These are phyloP conservation scores for Lineolata rhizophorae DNA, from an alignment of 495 filamentous ascomycete species.

Conservation along the genomic window DNA sequence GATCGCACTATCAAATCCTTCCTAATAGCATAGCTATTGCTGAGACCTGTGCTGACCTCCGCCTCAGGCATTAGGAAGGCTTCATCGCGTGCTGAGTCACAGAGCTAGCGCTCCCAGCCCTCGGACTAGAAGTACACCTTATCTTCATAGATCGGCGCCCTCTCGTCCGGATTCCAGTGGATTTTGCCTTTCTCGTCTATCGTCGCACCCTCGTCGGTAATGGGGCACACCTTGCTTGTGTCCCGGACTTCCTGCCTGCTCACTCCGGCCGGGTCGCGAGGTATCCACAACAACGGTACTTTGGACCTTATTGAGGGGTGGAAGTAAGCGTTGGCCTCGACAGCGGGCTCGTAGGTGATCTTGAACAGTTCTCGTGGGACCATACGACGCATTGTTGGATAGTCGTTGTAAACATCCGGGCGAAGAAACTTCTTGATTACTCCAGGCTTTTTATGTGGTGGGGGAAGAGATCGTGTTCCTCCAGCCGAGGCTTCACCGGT, in stretches of 20 bases:
- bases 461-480: background rate
- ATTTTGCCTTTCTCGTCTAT: conserved; percentile 37
- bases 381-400: conserved; percentile 44
- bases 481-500: conserved; percentile 19
- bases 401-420: conserved; percentile 57
- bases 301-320: conserved; percentile 38
- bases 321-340: conserved; percentile 33
- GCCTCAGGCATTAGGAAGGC: no score
- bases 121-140: no score
- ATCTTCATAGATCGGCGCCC: no score
- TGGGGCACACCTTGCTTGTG: conserved; percentile 25
- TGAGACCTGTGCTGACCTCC: no score
- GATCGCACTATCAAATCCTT: no score
- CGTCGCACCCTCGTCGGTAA: conserved; percentile 41
- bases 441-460: conserved; percentile 27
- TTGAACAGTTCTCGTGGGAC: no score
- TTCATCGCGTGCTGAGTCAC: no score
- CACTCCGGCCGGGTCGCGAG: conserved; percentile 38
- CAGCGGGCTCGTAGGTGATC: conserved; percentile 29
- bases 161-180: conserved; percentile 30
- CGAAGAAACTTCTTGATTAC: conserved; percentile 49
- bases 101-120: no score
- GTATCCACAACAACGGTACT: conserved; percentile 43
- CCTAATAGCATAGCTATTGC: no score
- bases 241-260: conserved; percentile 37